Percentiles rank a stretch among this genome's conserved stretches.
These are phyloP conservation scores for Clavariopsis aquatica DNA, from an alignment of 495 filamentous ascomycete species.

Conservation along the genomic window DNA sequence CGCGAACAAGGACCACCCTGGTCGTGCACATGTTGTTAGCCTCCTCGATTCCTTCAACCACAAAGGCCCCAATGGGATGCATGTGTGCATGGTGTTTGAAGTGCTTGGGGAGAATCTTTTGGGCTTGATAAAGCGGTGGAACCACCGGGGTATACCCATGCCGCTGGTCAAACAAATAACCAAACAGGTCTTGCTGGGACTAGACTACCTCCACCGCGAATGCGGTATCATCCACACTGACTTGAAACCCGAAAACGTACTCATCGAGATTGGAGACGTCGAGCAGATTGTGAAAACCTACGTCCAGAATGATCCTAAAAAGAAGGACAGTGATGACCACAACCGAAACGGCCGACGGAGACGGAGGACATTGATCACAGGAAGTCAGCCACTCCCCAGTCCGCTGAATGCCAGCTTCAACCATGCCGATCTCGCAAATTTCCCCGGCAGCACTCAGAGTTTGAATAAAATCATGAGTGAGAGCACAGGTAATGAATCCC, in stretches of 20 bases:
- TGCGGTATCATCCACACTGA: conserved; percentile 99
- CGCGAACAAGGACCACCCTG: conserved; percentile 81
- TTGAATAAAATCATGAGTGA: conserved; percentile 83
- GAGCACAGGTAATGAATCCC: conserved; percentile 57
- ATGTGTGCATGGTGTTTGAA: conserved; percentile 99
- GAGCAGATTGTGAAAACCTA: conserved; percentile 95
- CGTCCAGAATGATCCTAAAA: conserved; percentile 76
- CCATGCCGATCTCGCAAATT: conserved; percentile 64
- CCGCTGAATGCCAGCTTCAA: conserved; percentile 90
- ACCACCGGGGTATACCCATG: conserved; percentile 95
- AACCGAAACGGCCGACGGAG: conserved; percentile 91
- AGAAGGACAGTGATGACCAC: conserved; percentile 68
- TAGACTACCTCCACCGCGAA: conserved; percentile 95
- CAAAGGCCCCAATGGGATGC: conserved; percentile 91
- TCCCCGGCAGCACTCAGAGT: conserved; percentile 67
- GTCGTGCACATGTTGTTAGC: conserved; percentile 91
- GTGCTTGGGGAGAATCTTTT: conserved; percentile 94
- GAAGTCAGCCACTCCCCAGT: conserved; percentile 93
- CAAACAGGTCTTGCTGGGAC: conserved; percentile 91
- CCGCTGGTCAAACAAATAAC: conserved; percentile 96
- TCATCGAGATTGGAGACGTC: conserved; percentile 98
- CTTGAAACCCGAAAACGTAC: conserved; percentile 94
- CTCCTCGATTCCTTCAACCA: conserved; percentile 96
- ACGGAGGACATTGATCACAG: conserved; percentile 91
- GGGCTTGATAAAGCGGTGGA: conserved; percentile 97